Evolutionary conservation across 495 filamentous ascomycete genomes (phyloP), one percentile per base, ranked within the genome.

Genomic region (Staphylotrichum longicolle): DNA sequence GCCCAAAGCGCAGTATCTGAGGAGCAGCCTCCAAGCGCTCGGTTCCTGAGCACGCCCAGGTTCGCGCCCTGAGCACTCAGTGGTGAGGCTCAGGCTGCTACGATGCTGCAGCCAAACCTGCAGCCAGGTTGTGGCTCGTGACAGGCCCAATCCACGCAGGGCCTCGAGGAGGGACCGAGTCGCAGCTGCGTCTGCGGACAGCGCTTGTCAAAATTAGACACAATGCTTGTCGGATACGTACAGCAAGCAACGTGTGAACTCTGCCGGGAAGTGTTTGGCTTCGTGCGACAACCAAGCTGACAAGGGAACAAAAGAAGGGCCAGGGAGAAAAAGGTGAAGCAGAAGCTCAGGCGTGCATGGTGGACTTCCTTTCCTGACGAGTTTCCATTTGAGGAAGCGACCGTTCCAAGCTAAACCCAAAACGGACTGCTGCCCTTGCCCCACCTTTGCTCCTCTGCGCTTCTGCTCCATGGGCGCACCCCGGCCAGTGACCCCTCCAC

Each of bases 401-500:
- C 10, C 10, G n/a, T 12, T 45, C 10, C 10, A 45, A n/a, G 42
- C 10, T 12, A 45, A 41, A 39, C 37, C 37, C 37, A 39, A 39
- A 39, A 39, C 37, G 10, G 10, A 1, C 2, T 6, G 37, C 37
- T 39, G 37, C 6, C 37, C 5, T 7, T 1, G 37, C 37, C 37
- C 37, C 37, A 39, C 37, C 37, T 10, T 10, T 39, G 6, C 37
- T 39, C 37, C 10, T 39, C 37, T 39, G 37, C 37, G 37, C 37
- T 10, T 39, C 6, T 6, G 37, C 37, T 39, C 6, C 5, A 10
- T 39, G 37, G 37, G 37, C 37, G 37, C 6, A 39, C 37, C 37
- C 37, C 37, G 37, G 39, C 42, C 42, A 45, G 42, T 10, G 20
- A 27, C 54, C 55, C 55, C 55, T 58, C 55, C 45, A 58, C 34